Evolutionary conservation across 2,329 filamentous ascomycete species (phyloP), one percentile per base, ranked within the genome.

Genomic region (Aspergillus eucalypticola): DNA sequence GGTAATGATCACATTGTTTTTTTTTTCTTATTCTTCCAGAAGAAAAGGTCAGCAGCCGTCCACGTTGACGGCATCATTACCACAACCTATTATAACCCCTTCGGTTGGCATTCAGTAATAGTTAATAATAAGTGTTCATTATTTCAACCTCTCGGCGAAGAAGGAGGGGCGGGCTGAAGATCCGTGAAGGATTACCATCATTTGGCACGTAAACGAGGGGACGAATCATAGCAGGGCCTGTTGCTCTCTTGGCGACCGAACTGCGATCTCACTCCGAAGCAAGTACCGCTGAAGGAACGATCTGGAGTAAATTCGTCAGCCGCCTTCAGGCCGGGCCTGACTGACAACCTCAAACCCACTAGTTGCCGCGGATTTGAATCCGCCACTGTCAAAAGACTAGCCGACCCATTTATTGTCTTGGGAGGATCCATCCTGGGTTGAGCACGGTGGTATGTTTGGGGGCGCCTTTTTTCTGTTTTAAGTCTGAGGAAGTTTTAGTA

Each of bases 261-360:
- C 19, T 23, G 41, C 41, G 41, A 44, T 44, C 41, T 44, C 41
- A 44, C 41, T 44, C 41, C n/a, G 41, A 21, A 13, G 27, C 32
- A 35, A 35, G 32, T 35, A 13, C 32, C 41, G 21, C 19, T 11
- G n/a, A 23, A 44, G 41, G 41, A 44, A 21, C 41, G 41, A 54
- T 46, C 49, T 58, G 29, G 49, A 54, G 56, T 35, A 35, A 54
- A 50, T 54, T 54, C n/a, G 38, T 41, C 41, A 59, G 15, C 39
- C 27, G 35, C 53, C 53, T 44, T 42, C 23, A 46, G 25, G 32
- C 32, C 25, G 23, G 42, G 53, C 38, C 32, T 35, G 32, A 35
- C 32, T 35, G 39, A 21, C 42, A 55, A 29, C n/a, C 25, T 55
- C 53, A 55, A 55, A 44, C 39, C 39, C 42, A 29, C 42, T 29